Conservation (phyloP, 345 rosid genomes). For the sweet orange (Citrus sinensis) region DVS_A1.0 CM039163.1:9060001-9060500, state of each 20-base stretch:
- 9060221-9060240: no score
- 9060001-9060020: slow-evolving; percentile 58
- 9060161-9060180: no score
- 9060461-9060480: slow-evolving; percentile 44
- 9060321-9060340: no score
- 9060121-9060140: no score
- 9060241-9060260: no score
- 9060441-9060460: slow-evolving; percentile 48
- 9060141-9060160: no score
- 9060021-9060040: slow-evolving; percentile 47
- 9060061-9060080: not conserved
- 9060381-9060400: slow-evolving; percentile 38
- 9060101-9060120: no score
- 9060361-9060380: not conserved
- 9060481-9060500: slow-evolving; percentile 73
- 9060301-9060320: no score
- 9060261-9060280: no score
- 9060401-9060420: slow-evolving; percentile 59
- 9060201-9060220: not conserved
- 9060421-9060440: slow-evolving; percentile 78
- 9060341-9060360: not conserved
- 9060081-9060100: no score
- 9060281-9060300: no score
- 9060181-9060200: not conserved
- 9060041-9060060: not conserved